Conservation (phyloP, 2,329 filamentous ascomycete species). For the Cercospora zeina region DNA sequence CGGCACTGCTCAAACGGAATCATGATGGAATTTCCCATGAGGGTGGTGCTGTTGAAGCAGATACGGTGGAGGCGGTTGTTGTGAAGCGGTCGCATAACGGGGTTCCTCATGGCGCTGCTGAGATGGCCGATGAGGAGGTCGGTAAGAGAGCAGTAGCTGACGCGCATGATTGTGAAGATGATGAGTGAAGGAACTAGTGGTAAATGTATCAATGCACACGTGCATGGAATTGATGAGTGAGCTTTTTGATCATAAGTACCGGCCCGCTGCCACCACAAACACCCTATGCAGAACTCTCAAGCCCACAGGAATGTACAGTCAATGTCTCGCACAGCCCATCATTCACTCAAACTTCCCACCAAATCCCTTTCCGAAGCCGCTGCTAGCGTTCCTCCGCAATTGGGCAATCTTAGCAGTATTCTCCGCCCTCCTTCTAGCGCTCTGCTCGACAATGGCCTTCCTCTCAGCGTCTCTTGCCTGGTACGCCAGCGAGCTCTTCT, state of each 20-base stretch:
- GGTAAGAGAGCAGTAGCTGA: no score
- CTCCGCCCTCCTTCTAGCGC: slow-evolving; percentile 54
- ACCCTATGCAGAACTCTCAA: neutral
- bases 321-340: neutral
- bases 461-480: slow-evolving; percentile 61
- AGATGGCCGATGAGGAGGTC: no score
- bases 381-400: slow-evolving; percentile 44
- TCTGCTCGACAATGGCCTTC: slow-evolving; percentile 52
- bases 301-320: neutral
- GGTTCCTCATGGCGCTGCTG: no score
- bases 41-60: no score
- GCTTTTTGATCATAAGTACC: neutral
- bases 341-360: slow-evolving; percentile 49
- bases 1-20: no score
- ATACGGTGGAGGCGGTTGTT: no score
- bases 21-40: no score
- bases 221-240: no score
- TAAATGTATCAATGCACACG: no score
- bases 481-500: slow-evolving; percentile 61
- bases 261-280: neutral
- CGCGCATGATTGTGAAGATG: no score
- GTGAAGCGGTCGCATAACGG: no score
- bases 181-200: no score
- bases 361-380: slow-evolving; percentile 42
- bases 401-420: slow-evolving; percentile 49